These are phyloP conservation scores for Colletotrichum lentis DNA, from an alignment of 2,329 filamentous ascomycete species.

Conservation along the genomic window DNA sequence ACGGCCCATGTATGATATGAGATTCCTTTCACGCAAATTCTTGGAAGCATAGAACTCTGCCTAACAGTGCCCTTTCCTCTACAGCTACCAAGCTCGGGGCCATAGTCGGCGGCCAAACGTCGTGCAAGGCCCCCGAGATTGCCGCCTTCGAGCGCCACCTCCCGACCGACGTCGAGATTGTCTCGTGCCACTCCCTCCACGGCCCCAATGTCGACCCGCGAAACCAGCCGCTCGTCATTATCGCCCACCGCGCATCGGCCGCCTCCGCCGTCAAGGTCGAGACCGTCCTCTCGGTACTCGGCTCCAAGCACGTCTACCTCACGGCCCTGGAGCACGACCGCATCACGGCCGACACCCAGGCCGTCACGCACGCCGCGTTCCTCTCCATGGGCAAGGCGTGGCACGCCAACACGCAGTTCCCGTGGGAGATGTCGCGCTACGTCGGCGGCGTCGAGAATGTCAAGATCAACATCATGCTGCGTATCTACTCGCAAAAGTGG, in stretches of 20 bases:
- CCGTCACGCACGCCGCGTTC: slow-evolving; percentile 96
- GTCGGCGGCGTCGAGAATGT: slow-evolving; percentile 98
- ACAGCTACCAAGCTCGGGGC: slow-evolving; percentile 92
- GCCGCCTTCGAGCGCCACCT: slow-evolving; percentile 90
- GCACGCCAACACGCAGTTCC: slow-evolving; percentile 94
- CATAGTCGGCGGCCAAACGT: slow-evolving; percentile 96
- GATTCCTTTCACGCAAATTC: slow-evolving; percentile 34
- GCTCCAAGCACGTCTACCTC: slow-evolving; percentile 87
- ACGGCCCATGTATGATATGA: slow-evolving; percentile 81
- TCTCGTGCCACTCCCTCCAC: slow-evolving; percentile 96
- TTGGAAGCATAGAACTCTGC: not conserved
- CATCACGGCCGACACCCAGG: slow-evolving; percentile 97
- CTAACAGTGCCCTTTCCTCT: slow-evolving; percentile 21
- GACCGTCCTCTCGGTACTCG: slow-evolving; percentile 80
- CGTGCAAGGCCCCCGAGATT: slow-evolving; percentile 97
- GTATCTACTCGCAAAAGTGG: slow-evolving; percentile 99
- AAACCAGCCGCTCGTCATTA: slow-evolving; percentile 91
- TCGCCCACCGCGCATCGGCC: slow-evolving; percentile 88
- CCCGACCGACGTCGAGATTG: slow-evolving; percentile 86
- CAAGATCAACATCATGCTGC: slow-evolving; percentile 97
- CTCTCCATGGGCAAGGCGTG: slow-evolving; percentile 97
- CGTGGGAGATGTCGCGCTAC: slow-evolving; percentile 96
- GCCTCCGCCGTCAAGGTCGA: slow-evolving; percentile 81
- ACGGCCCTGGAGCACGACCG: slow-evolving; percentile 89
- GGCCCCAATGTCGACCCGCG: slow-evolving; percentile 88